Percentiles rank a stretch among this genome's conserved stretches.
Conservation (phyloP, 1,284 basidiomycete species). For the Kwoniella shivajii region DNA sequence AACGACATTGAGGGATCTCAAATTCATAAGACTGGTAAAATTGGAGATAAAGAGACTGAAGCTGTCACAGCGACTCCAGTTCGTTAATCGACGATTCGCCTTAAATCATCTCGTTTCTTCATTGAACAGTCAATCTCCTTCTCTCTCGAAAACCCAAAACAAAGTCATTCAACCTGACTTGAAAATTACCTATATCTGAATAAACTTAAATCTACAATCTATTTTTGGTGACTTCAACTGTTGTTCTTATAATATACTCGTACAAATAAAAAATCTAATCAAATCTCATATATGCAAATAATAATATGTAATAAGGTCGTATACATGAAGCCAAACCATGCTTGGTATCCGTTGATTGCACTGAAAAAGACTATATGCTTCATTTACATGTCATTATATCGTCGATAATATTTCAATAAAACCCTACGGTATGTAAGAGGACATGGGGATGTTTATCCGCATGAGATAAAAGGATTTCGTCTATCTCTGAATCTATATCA, state of each 20-base stretch:
- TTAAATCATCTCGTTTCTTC: neutral
- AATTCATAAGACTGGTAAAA: slow-evolving; percentile 4
- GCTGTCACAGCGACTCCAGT: neutral
- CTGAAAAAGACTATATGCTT: too few relatives aligned
- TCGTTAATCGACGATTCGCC: neutral
- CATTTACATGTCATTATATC: too few relatives aligned
- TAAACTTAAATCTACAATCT: neutral
- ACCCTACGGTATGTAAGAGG: slow-evolving; percentile 86
- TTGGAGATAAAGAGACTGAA: slow-evolving; percentile 2
- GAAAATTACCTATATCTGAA: neutral
- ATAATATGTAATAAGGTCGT: neutral
- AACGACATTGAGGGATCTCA: slow-evolving; percentile 16
- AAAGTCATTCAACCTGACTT: slow-evolving; percentile 13
- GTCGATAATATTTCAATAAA: slow-evolving; percentile 74
- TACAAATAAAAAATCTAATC: neutral
- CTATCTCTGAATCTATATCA: slow-evolving; percentile 91
- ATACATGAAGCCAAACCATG: neutral
- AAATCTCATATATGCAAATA: neutral
- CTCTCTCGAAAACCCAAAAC: neutral
- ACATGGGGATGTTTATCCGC: slow-evolving; percentile 89
- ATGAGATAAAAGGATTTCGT: slow-evolving; percentile 77
- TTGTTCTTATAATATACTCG: slow-evolving; percentile 9
- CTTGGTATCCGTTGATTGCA: neutral
- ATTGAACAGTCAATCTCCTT: neutral
- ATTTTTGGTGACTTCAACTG: slow-evolving; percentile 13